Percentiles rank a stretch among this genome's conserved stretches.
These are phyloP conservation scores for Hypoxylon sp. DNA, from an alignment of 2,329 filamentous ascomycete genomes.

Conservation along the genomic window DNA sequence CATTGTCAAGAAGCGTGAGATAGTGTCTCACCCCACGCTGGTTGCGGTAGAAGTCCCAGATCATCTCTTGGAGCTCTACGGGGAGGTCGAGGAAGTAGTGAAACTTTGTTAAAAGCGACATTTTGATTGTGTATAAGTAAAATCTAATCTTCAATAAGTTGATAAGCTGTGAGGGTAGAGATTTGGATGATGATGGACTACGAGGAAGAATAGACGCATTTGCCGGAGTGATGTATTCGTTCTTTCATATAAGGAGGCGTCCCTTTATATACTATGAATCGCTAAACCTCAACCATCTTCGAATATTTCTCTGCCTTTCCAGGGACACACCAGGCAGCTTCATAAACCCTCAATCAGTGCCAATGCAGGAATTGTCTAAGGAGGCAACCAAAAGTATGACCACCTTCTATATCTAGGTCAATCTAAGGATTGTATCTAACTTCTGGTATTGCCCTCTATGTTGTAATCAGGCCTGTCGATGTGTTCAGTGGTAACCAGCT, in stretches of 20 bases:
- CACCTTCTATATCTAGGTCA: not conserved
- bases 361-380: not conserved
- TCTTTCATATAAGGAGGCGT: not conserved
- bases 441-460: not conserved
- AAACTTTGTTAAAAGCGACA: not conserved
- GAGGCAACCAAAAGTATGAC: not conserved
- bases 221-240: too few relatives aligned
- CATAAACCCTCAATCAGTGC: not conserved
- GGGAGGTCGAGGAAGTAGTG: constrained; percentile 8
- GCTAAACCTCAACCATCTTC: not conserved
- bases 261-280: not conserved
- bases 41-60: constrained; percentile 9
- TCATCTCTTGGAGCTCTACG: constrained; percentile 5
- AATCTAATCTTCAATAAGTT: not conserved
- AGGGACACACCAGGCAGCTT: not conserved
- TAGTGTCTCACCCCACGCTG: constrained; percentile 14
- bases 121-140: not conserved
- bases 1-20: not conserved
- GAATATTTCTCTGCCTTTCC: not conserved
- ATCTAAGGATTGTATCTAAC: not conserved
- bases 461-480: constrained; percentile 26
- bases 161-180: not conserved
- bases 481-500: constrained; percentile 31
- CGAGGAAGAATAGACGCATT: too few relatives aligned
- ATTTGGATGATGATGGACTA: not conserved